Base-by-base conservation (phyloP, 768 basidiomycete genomes). In the Phylloporus scabripes region DNA sequence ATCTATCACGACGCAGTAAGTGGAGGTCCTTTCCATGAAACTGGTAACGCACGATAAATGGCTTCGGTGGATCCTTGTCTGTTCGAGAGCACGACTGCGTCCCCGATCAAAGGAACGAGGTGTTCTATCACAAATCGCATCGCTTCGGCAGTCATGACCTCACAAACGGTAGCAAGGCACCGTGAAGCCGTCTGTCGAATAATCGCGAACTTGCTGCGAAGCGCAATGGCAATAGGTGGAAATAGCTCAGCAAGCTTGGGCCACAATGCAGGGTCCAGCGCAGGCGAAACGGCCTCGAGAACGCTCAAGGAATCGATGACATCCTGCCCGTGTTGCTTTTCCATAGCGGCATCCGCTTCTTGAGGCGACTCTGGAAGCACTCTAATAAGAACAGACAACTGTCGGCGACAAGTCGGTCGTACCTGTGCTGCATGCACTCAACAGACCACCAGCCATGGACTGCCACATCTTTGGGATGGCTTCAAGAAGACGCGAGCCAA, bases 381-480 rank as follows among this genome's bases (percentile, higher is more conserved):
- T 18, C 14, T 32, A 31, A 38, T 51, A 28, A 45, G 48, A 29
- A 23, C 31, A 23, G 23, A 20, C 10, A 14, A 32, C 26, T 4
- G 17, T 42, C 21, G 28, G 6, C 11, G 7, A 51, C 37, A 36
- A 33, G n/a, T 10, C 39, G 20, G 12, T 33, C 80, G 38, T 64
- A 92, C 92, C 82, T 31, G 75, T 64, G 36, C 74, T 70, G 55
- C 85, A 92, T 20, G 83, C 78, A 46, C 78, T 80, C 39, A 86
- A 57, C 32, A 96, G 64, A 20, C 88, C 84, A 20, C 84, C 85
- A 12, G 82, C 83, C 82, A 96, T 91, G 5, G 88, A 92, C 42
- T 87, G 83, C 94, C 95, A 98, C 77, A 97, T 87, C 56, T 82
- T 91, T 2, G 96, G 95, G n/a, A 98, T 81, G 29, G 80, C 74